Evolutionary conservation across 2,329 filamentous ascomycete genomes (phyloP), one percentile per base, ranked within the genome.

Genomic region (Dactylellina leptospora): DNA sequence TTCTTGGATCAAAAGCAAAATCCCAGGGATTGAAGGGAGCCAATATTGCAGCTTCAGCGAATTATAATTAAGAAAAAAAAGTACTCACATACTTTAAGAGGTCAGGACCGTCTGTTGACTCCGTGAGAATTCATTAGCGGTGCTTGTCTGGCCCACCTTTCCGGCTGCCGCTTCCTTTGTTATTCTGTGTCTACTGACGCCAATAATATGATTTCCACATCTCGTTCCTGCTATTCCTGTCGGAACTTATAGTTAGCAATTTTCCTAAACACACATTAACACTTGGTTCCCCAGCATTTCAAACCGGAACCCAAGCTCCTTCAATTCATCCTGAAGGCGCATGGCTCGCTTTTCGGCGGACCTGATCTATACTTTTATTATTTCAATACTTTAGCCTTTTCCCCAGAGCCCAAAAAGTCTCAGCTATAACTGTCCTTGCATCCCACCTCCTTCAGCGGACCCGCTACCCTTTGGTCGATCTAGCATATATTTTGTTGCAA

Each of bases 371-470:
- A 54, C 56, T 70, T 61, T 70, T 69, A 69, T 61, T 60, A 69
- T 61, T 60, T 70, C 48, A 42, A 61, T 70, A 70, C 48, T 70
- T 70, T 70, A 70, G 64, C 64, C 64, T 70, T 70, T 70, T 62
- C 64, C 64, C 56, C 56, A 70, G 56, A 48, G 62, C 56, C 50
- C 28, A 54, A 44, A 36, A 27, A 28, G 50, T 55, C 50, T 70
- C 64, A 61, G 58, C 58, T 70, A 70, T 70, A 70, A 62, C 64
- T 62, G 56, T 58, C 45, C 64, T 22, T 56, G 53, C 64, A 44
- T 70, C 58, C 64, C 63, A 58, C 64, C 64, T 70, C 64, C 50
- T 47, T 50, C 56, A 55, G n/a, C 38, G 18, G 33, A 66, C 38
- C 53, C 58, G 50, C 56, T 62, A 62, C 44, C 22, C 40, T 62